phyloP scores from a whole-genome alignment of 257 asterid genomes.

The Solanum appendiculatum region DNA sequence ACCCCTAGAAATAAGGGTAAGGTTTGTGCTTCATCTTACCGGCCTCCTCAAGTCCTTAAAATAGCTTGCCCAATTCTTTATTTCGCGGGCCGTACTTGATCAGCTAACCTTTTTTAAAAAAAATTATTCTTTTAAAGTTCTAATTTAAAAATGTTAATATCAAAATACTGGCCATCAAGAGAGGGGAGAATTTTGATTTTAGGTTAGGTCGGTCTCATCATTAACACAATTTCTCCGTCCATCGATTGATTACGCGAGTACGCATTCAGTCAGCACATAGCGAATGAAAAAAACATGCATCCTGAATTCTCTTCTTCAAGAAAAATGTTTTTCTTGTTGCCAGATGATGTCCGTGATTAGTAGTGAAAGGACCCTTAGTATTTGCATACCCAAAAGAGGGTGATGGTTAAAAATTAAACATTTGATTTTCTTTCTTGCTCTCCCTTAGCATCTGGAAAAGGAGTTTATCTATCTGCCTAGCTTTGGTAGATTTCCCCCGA shows the following conservation, averaged over 20 bases:
- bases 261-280: not conserved
- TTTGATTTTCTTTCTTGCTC: not conserved
- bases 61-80: no score
- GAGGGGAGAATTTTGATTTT: not conserved
- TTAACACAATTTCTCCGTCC: no score
- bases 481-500: not conserved
- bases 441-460: not conserved
- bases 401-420: not conserved
- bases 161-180: not conserved
- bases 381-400: not conserved
- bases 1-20: no score
- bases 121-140: no score
- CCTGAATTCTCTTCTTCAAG: not conserved
- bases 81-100: accelerated
- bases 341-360: not conserved
- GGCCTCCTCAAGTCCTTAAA: not conserved
- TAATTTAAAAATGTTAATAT: no score
- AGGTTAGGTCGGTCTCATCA: not conserved
- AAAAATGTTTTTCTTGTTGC: not conserved
- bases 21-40: not conserved
- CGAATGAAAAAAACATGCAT: not conserved
- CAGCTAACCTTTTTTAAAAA: no score
- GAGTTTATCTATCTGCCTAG: not conserved
- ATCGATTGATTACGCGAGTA: not conserved
- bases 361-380: not conserved